Conservation (phyloP, 2,329 filamentous ascomycete species). For the Sporothrix euskadiensis region DNA sequence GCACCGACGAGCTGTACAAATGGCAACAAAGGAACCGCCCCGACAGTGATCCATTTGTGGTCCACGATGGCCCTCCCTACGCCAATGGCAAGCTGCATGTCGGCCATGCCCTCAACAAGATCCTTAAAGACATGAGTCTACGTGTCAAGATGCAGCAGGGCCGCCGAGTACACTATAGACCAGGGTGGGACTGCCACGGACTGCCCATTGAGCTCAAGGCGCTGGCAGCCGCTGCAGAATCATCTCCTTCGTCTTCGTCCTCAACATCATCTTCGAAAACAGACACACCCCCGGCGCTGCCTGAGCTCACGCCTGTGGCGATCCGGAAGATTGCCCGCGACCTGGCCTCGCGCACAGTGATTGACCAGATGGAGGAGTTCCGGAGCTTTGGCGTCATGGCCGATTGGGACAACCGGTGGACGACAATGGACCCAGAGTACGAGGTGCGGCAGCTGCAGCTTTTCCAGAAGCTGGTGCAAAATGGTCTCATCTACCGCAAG, state of each 20-base stretch:
- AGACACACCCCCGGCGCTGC: constrained; percentile 34
- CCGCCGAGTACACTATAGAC: constrained; percentile 74
- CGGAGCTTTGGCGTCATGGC: constrained; percentile 74
- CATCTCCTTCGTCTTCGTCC: not conserved
- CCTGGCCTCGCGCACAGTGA: constrained; percentile 67
- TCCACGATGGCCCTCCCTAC: constrained; percentile 96
- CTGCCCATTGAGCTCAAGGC: constrained; percentile 97
- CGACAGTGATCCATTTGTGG: constrained; percentile 63
- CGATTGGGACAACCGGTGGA: constrained; percentile 76
- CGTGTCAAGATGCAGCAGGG: constrained; percentile 78
- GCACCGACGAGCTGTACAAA: constrained; percentile 82
- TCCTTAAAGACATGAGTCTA: constrained; percentile 91
- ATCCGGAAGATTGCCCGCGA: constrained; percentile 65
- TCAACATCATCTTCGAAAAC: constrained; percentile 31
- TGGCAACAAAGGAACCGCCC: constrained; percentile 71
- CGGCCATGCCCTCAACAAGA: constrained; percentile 94
- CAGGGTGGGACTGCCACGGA: constrained; percentile 98
- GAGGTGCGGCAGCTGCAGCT: constrained; percentile 73
- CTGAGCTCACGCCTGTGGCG: constrained; percentile 51
- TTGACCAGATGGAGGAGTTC: constrained; percentile 73
- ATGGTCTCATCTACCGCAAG: constrained; percentile 72
- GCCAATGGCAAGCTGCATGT: constrained; percentile 91
- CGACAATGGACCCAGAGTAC: constrained; percentile 74
- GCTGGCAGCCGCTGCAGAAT: constrained; percentile 54
- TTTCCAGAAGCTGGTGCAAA: constrained; percentile 72